Evolutionary conservation across 257 asterid species (phyloP).

Genomic region (Nicotiana noctiflora): DNA sequence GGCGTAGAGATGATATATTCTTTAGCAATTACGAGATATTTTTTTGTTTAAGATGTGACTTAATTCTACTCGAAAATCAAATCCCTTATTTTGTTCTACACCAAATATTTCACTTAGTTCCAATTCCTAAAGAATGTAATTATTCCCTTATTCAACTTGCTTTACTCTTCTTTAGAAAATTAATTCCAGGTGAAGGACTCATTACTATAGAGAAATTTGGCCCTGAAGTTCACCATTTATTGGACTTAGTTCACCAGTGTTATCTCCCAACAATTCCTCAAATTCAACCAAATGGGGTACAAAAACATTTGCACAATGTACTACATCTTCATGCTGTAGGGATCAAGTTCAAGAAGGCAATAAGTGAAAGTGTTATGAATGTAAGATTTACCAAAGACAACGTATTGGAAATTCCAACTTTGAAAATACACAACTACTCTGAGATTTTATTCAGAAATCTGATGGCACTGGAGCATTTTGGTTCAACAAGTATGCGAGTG

Average conservation of each 20-base stretch:
- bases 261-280: conserved; percentile 31
- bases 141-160: conserved; percentile 35
- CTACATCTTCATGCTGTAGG: conserved; percentile 22
- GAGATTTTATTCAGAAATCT: conserved; percentile 40
- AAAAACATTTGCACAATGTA: conserved; percentile 6
- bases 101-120: conserved; percentile 31
- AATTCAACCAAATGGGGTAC: conserved; percentile 5
- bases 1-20: conserved; percentile 48
- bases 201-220: not conserved
- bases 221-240: conserved; percentile 34
- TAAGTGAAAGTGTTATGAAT: conserved; percentile 18
- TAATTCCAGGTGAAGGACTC: conserved; percentile 19
- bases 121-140: conserved; percentile 24
- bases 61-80: conserved; percentile 46
- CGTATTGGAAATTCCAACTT: conserved; percentile 29
- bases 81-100: conserved; percentile 45
- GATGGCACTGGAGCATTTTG: conserved; percentile 41
- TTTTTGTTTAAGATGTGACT: conserved; percentile 28
- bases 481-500: not conserved
- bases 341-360: conserved; percentile 21
- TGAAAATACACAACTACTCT: conserved; percentile 26
- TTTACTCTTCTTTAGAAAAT: conserved; percentile 31
- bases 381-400: conserved; percentile 19
- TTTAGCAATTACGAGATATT: conserved; percentile 17
- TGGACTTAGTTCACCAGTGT: conserved; percentile 42